Evolutionary conservation across 2,329 filamentous ascomycete genomes (phyloP).

Genomic region (Pseudodiploospora longispora): DNA sequence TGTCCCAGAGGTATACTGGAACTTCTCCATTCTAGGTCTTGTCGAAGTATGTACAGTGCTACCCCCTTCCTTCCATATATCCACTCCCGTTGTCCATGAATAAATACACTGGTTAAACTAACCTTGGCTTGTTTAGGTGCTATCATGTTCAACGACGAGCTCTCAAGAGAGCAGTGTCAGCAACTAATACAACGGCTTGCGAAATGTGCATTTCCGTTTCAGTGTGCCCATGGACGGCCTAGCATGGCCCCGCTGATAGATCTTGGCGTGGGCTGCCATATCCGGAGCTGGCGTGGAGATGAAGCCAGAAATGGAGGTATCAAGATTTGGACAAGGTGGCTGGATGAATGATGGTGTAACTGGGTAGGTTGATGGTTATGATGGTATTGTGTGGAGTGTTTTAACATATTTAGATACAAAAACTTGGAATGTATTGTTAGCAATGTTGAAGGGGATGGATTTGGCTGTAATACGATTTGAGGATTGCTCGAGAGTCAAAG

Average conservation of each 20-base stretch:
- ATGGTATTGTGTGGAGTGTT: no score
- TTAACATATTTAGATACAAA: no score
- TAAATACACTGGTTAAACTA: not conserved
- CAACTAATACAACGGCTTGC: slow-evolving; percentile 50
- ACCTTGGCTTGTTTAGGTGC: slow-evolving; percentile 35
- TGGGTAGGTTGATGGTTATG: no score
- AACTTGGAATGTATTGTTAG: no score
- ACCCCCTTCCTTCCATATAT: no score
- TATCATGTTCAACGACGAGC: slow-evolving; percentile 76
- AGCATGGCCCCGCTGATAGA: slow-evolving; percentile 57
- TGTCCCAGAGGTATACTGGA: slow-evolving; percentile 73
- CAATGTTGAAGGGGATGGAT: no score
- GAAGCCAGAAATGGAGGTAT: not conserved
- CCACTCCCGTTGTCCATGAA: not conserved
- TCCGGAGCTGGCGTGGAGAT: slow-evolving; percentile 19
- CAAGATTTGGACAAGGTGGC: slow-evolving; percentile 17
- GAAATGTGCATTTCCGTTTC: slow-evolving; percentile 64
- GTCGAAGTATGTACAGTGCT: slow-evolving; percentile 48
- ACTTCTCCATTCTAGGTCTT: slow-evolving; percentile 66
- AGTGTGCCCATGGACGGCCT: slow-evolving; percentile 72
- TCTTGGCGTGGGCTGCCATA: slow-evolving; percentile 26
- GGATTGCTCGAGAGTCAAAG: no score
- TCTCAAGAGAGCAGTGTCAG: slow-evolving; percentile 51
- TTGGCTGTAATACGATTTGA: no score
- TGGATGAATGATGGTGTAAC: not conserved